These are phyloP conservation scores for Podila minutissima DNA, from an alignment of 192 early-diverging fungal genomes.

Conservation along the genomic window DNA sequence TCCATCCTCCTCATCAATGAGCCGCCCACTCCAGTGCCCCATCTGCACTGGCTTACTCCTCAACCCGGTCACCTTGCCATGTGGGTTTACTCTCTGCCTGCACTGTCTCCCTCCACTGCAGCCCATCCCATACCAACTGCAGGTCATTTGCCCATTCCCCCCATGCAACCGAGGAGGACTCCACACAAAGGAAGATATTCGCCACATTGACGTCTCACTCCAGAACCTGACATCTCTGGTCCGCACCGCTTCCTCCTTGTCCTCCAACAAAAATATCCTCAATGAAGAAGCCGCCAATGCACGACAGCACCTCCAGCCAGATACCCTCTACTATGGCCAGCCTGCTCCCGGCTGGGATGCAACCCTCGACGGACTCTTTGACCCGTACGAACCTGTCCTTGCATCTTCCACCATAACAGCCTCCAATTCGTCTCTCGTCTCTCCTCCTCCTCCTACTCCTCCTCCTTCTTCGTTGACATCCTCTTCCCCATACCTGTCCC, in stretches of 20 bases:
- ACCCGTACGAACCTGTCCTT: slow-evolving; percentile 10
- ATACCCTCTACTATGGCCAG: slow-evolving; percentile 16
- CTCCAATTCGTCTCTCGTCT: not conserved
- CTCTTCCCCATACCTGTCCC: not conserved
- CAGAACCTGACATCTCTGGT: slow-evolving; percentile 27
- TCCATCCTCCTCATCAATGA: not conserved
- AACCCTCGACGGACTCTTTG: slow-evolving; percentile 29
- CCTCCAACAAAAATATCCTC: slow-evolving; percentile 7
- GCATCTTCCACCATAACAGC: not conserved
- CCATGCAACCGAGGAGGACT: slow-evolving; percentile 20
- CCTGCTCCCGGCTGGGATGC: slow-evolving; percentile 17
- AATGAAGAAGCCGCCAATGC: slow-evolving; percentile 13
- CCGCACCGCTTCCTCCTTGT: slow-evolving; percentile 13
- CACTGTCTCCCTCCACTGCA: slow-evolving; percentile 25
- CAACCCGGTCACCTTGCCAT: slow-evolving; percentile 54
- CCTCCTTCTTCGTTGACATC: not conserved
- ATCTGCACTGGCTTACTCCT: slow-evolving; percentile 41
- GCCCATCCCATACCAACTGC: slow-evolving; percentile 36
- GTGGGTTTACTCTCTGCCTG: slow-evolving; percentile 55
- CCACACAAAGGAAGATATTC: slow-evolving; percentile 13
- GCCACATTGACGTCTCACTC: slow-evolving; percentile 49
- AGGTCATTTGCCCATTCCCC: slow-evolving; percentile 28
- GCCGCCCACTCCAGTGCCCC: slow-evolving; percentile 37
- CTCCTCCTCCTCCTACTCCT: not conserved
- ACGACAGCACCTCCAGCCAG: not conserved